Percentiles rank a stretch among this genome's conserved stretches.
These are phyloP conservation scores for Canna indica DNA, from an alignment of 176 grass and related monocot species.

Conservation along the genomic window DNA sequence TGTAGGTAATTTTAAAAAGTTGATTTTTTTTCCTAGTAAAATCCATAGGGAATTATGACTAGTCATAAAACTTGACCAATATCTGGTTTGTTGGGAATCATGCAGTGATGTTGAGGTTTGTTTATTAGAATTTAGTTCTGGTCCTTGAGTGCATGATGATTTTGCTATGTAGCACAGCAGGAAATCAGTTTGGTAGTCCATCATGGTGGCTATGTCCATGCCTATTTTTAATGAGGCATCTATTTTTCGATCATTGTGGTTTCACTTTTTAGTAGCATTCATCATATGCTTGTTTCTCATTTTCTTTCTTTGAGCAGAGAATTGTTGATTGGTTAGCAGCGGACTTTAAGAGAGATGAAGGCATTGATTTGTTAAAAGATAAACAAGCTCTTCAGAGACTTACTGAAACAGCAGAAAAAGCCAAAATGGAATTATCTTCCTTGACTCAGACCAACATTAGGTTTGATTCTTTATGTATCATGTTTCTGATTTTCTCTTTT, in stretches of 20 bases:
- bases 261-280: background rate
- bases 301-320: background rate
- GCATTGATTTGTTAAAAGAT: slow-evolving; percentile 10
- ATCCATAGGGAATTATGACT: too few species aligned
- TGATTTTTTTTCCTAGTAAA: too few species aligned
- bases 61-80: too few species aligned
- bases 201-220: too few species aligned
- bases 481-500: background rate
- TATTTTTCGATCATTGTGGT: background rate
- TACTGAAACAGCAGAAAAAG: slow-evolving; percentile 16
- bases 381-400: slow-evolving; percentile 20
- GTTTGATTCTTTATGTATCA: background rate
- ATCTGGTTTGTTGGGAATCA: too few species aligned
- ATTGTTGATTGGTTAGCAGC: slow-evolving; percentile 21
- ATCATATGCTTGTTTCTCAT: background rate
- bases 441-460: slow-evolving; percentile 11
- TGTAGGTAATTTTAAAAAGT: too few species aligned
- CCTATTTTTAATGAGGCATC: background rate
- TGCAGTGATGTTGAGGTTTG: too few species aligned
- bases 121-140: too few species aligned
- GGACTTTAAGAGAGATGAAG: slow-evolving; percentile 19
- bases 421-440: slow-evolving; percentile 15
- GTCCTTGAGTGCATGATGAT: too few species aligned
- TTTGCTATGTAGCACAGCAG: too few species aligned
- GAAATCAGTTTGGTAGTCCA: too few species aligned